Evolutionary conservation across 768 basidiomycete species (phyloP), one percentile per base, ranked within the genome.

Genomic region (Agaricus sinodeliciosus): DNA sequence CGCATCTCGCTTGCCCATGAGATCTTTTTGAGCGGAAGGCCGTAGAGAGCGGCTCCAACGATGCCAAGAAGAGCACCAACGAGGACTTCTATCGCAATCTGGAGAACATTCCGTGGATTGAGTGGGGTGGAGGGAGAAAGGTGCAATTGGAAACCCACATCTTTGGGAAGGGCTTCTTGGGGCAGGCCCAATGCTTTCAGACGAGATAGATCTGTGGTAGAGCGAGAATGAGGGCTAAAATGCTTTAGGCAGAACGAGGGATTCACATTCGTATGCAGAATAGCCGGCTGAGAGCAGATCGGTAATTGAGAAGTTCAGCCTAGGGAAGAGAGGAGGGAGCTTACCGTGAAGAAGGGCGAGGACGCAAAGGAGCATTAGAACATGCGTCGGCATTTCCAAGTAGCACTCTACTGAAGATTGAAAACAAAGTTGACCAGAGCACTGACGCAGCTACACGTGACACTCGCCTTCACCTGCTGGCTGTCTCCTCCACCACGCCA

Each of bases 1-100:
- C 78, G 79, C 90, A 93, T 93, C 69, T 94, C 90, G 59, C 87
- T 90, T 15, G 88, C 80, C 91, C 90, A 94, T 31, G 86, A 85
- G 55, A 92, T 88, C 60, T 91, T 87, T 59, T 85, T 89, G 31
- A 92, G 68, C 28, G 73, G 64, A 0, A 88, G 80, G 6, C 85
- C 76, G 58, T 78, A 84, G 55, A 88, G 60, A n/a, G 81, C 79
- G 28, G 87, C 86, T 6, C 89, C 90, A 3, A 90, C 54, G 16
- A 80, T 83, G 18, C 89, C 88, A 9, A 86, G 55, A n/a, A 82
- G 59, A 16, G 91, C 72, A 1, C 82, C 79, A 48, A 81, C 41
- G 19, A 89, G 59, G 9, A 82, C 78, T 65, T 93, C 87, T 31
- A 84, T 48, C 16, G 86, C 67, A 49, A 86, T 82, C 90, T 94